Conservation (phyloP, 768 basidiomycete species). For the Pseudohyphozyma bogoriensis region DNA sequence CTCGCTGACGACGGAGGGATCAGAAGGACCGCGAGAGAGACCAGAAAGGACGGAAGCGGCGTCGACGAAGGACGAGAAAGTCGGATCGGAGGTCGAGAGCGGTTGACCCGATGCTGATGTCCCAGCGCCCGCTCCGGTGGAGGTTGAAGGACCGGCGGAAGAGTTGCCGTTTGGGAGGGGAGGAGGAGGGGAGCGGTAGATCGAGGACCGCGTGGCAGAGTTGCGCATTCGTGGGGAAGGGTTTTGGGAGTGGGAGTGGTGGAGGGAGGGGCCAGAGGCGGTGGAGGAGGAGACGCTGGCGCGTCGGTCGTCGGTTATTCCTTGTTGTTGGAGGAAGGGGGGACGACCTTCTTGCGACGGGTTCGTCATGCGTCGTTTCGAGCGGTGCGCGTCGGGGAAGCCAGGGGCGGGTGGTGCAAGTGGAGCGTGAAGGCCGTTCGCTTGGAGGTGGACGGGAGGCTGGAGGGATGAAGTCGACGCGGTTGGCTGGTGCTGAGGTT, state of each 20-base stretch:
- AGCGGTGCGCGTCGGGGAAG: not conserved
- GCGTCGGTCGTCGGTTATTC: not conserved
- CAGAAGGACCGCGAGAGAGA: slow-evolving; percentile 15
- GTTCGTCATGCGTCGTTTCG: not conserved
- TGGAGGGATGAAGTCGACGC: not conserved
- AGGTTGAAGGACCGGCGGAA: not conserved
- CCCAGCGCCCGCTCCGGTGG: too few species aligned
- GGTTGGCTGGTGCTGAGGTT: not conserved
- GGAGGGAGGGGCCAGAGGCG: not conserved
- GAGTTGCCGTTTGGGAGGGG: not conserved
- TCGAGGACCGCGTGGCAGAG: not conserved
- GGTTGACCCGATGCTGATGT: too few species aligned
- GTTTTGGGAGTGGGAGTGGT: not conserved
- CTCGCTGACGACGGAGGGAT: slow-evolving; percentile 15
- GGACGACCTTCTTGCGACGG: not conserved
- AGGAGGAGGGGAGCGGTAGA: not conserved
- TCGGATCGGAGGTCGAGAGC: slow-evolving; percentile 7
- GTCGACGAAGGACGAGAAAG: slow-evolving; percentile 26
- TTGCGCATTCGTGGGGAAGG: not conserved
- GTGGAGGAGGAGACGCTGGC: not conserved
- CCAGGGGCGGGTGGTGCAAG: too few species aligned
- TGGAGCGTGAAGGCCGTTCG: not conserved
- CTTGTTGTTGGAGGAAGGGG: not conserved
- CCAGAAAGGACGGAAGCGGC: slow-evolving; percentile 21
- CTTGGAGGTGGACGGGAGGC: not conserved